These are phyloP conservation scores for Boletus insuetus DNA, from an alignment of 768 basidiomycete genomes.

Conservation along the genomic window DNA sequence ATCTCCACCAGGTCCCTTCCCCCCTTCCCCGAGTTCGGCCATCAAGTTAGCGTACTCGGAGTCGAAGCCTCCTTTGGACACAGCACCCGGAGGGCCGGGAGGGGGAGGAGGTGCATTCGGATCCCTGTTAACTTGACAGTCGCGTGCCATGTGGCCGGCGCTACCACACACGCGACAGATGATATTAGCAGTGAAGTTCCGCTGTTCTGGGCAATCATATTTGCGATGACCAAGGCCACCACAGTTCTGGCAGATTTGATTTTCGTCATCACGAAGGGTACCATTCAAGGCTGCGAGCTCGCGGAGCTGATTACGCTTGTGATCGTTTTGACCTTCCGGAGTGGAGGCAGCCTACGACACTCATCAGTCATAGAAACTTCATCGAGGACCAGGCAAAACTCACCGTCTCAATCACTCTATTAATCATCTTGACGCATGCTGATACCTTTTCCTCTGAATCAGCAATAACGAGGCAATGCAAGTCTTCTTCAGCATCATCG, in stretches of 20 bases:
- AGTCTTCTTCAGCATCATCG: conserved; percentile 97
- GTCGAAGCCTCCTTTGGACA: conserved; percentile 81
- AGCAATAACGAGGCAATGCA: conserved; percentile 95
- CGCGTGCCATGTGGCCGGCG: conserved; percentile 98
- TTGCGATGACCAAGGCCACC: conserved; percentile 93
- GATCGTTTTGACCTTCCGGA: conserved; percentile 98
- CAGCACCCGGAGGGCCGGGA: conserved; percentile 30
- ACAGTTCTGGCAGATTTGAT: conserved; percentile 98
- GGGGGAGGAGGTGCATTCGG: conserved; percentile 67
- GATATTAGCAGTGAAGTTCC: conserved; percentile 98
- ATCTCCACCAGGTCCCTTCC: conserved; percentile 53
- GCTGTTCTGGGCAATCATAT: conserved; percentile 98
- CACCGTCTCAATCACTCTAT: conserved; percentile 97
- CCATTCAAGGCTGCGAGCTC: conserved; percentile 97
- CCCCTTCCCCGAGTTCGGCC: conserved; percentile 94
- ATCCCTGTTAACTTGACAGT: conserved; percentile 92
- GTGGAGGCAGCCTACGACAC: conserved; percentile 86
- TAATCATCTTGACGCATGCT: conserved; percentile 91
- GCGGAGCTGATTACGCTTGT: conserved; percentile 97
- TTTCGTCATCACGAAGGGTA: conserved; percentile 98
- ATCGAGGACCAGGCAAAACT: conserved; percentile 27
- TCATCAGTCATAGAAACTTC: neutral
- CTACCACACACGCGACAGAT: conserved; percentile 98
- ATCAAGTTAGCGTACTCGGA: conserved; percentile 97
- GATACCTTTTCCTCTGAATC: conserved; percentile 91